Percentiles rank a stretch among this genome's conserved stretches.
phyloP scores from a whole-genome alignment of 2,329 filamentous ascomycete genomes.

The Claviceps cyperi region DNA sequence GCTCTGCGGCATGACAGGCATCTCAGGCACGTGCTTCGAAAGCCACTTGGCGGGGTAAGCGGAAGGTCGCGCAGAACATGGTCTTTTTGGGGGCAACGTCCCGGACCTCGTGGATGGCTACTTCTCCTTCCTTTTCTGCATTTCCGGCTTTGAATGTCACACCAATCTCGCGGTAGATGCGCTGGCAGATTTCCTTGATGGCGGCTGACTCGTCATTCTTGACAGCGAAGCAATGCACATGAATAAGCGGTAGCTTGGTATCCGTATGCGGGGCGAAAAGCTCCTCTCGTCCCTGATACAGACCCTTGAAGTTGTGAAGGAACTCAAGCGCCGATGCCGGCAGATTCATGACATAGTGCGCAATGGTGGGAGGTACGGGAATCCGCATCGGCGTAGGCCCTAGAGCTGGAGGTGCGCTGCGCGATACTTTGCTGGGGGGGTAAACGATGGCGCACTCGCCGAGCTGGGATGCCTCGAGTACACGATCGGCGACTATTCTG shows the following conservation, averaged over 20 bases:
- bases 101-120: constrained; percentile 55
- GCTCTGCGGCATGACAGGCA: not conserved
- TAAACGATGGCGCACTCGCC: constrained; percentile 41
- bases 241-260: constrained; percentile 60
- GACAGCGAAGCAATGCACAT: constrained; percentile 87
- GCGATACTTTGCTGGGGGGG: constrained; percentile 21
- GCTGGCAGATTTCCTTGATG: constrained; percentile 32
- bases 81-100: constrained; percentile 86
- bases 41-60: constrained; percentile 68
- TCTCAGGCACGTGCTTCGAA: constrained; percentile 38
- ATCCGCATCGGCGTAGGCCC: constrained; percentile 25
- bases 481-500: constrained; percentile 46
- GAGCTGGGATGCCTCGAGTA: constrained; percentile 34
- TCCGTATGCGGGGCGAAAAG: constrained; percentile 48
- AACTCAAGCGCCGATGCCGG: constrained; percentile 83
- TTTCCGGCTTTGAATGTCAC: constrained; percentile 28
- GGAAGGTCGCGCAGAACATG: constrained; percentile 94
- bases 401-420: constrained; percentile 22
- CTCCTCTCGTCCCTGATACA: constrained; percentile 58
- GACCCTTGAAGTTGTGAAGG: constrained; percentile 48
- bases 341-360: constrained; percentile 98
- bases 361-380: constrained; percentile 57
- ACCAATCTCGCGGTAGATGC: constrained; percentile 26
- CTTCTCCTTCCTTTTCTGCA: constrained; percentile 30
- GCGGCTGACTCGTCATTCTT: constrained; percentile 63